These are phyloP conservation scores for Smittium culicis DNA, from an alignment of 371 early-diverging fungal genomes.

Conservation along the genomic window DNA sequence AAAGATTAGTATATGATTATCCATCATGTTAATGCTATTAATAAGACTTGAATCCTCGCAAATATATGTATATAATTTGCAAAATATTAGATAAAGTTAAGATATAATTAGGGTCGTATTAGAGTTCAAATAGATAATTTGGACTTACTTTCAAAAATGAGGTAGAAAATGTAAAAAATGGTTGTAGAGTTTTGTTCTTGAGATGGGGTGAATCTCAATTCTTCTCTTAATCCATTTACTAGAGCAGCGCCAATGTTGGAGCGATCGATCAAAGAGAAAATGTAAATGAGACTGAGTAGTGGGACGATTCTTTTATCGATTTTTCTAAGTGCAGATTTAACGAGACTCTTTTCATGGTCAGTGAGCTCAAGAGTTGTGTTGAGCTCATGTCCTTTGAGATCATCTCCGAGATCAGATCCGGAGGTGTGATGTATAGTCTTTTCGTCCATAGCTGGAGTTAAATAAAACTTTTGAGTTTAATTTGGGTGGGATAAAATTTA, in stretches of 20 bases:
- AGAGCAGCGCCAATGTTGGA: conserved; percentile 37
- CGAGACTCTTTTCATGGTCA: conserved; percentile 12
- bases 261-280: conserved; percentile 26
- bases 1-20: conserved; percentile 29
- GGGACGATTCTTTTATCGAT: conserved; percentile 22
- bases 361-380: background rate
- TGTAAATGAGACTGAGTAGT: conserved; percentile 20
- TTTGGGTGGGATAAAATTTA: no score
- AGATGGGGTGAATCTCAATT: conserved; percentile 17
- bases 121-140: no score
- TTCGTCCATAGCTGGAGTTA: no score
- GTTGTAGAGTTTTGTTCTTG: conserved; percentile 15
- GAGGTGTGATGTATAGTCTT: no score
- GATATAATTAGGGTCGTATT: no score
- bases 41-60: background rate
- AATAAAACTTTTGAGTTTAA: no score
- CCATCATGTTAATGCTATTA: background rate
- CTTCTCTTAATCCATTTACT: conserved; percentile 28
- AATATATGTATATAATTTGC: conserved; percentile 10
- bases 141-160: background rate
- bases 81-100: background rate
- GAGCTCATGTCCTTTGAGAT: no score
- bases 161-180: background rate
- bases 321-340: conserved; percentile 1
- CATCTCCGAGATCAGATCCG: no score